Base-by-base conservation (phyloP, 352 stramenopile species). In the Pythium diclinum region DNA sequence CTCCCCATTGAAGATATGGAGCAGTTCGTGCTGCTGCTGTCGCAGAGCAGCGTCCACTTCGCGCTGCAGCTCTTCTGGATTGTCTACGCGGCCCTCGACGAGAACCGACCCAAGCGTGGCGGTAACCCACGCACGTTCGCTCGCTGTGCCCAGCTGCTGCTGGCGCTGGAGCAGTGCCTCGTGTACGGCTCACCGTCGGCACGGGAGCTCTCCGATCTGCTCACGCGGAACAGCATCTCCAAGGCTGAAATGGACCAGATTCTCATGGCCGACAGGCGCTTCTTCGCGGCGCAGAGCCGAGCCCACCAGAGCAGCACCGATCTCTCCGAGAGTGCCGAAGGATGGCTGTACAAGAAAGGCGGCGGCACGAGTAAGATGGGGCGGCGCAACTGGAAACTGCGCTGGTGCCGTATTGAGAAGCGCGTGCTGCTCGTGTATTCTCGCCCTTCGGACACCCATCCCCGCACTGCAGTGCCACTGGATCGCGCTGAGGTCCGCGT, bases 61-160 rank as follows among this genome's bases (percentile, higher is more conserved):
- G 85, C 85, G 9, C 62, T 92, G n/a, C 81, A 92, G 62, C 82
- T 92, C 61, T 92, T 94, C 69, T 94, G 85, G 85, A 87, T 89
- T 53, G 77, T 94, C 52, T 94, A 92, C 63, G 83, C 81, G 0
- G 73, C 85, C 9, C 49, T 94, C 36, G 85, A 94, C 54, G 85
- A 94, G 65, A 83, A 94, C 56, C 81, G 85, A 0, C 85, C 85
- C 14, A 92, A 94, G 58, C 75, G 77, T 16, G 59, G 69, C 3
- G 83, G 81, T 6, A 88, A 84, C 57, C 80, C 79, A 1, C 76
- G 73, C n/a, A 90, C 83, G 7, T 92, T 91, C 61, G 62, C 71
- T 17, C 78, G 85, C 14, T 94, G 85, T 52, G 81, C 83, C 0
- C 72, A 90, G 68, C 62, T 94, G n/a, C 69, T 94, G 16, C 54